These are phyloP conservation scores for Aspergillus intermedius DNA, from an alignment of 2,329 filamentous ascomycete species.

Conservation along the genomic window DNA sequence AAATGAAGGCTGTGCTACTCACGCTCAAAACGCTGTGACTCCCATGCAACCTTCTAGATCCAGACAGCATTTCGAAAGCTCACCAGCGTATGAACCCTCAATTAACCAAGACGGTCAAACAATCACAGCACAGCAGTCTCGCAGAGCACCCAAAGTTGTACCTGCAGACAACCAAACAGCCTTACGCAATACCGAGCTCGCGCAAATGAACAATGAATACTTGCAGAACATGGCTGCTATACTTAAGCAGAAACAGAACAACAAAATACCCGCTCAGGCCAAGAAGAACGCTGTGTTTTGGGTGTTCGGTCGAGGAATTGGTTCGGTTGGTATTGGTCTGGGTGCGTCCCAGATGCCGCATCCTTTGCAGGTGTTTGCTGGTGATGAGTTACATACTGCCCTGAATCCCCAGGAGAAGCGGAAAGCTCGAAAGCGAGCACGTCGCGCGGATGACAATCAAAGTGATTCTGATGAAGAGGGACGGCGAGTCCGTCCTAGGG, in stretches of 20 bases:
- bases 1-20: constrained; percentile 22
- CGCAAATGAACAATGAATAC: constrained; percentile 55
- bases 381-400: constrained; percentile 47
- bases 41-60: not conserved
- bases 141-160: constrained; percentile 30
- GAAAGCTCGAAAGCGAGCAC: constrained; percentile 22
- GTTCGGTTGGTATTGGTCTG: constrained; percentile 45
- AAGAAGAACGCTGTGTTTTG: constrained; percentile 59
- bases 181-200: constrained; percentile 51
- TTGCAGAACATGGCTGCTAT: constrained; percentile 53
- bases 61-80: not conserved
- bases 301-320: constrained; percentile 53
- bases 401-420: constrained; percentile 32
- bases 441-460: constrained; percentile 16
- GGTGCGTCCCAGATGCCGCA: constrained; percentile 36
- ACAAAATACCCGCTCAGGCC: constrained; percentile 41
- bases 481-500: constrained; percentile 35
- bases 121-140: not conserved
- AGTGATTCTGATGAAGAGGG: constrained; percentile 17
- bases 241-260: constrained; percentile 38
- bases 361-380: constrained; percentile 55
- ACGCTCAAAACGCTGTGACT: not conserved
- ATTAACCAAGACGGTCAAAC: not conserved
- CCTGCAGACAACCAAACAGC: constrained; percentile 45
- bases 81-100: not conserved